A percentile compares a stretch with the other conserved stretches of the same genome.
phyloP scores from a whole-genome alignment of 1,139 yeast genomes.

The Blastobotrys serpentis region DNA sequence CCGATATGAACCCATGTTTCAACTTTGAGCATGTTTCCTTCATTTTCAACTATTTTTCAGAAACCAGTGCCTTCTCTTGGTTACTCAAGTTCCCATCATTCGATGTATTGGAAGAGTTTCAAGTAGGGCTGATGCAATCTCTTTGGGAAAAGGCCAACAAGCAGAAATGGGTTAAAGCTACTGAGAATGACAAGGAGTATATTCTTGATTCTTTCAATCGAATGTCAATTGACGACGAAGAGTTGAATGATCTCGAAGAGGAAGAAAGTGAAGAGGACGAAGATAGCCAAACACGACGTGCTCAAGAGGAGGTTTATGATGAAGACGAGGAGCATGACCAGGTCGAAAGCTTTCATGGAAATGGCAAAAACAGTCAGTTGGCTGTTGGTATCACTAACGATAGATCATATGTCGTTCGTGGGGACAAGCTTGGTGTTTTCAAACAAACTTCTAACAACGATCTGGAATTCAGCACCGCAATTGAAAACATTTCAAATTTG shows the following conservation, averaged over 20 bases:
- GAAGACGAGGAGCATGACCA: constrained; percentile 38
- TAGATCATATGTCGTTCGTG: constrained; percentile 76
- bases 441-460: constrained; percentile 53
- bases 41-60: constrained; percentile 58
- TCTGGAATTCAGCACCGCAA: constrained; percentile 64
- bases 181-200: constrained; percentile 49
- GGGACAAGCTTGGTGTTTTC: constrained; percentile 78
- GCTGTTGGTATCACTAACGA: constrained; percentile 70
- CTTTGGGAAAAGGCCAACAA: constrained; percentile 63
- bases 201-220: constrained; percentile 49
- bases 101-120: constrained; percentile 50
- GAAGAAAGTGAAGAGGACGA: constrained; percentile 36
- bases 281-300: constrained; percentile 21
- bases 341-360: constrained; percentile 35
- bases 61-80: constrained; percentile 53
- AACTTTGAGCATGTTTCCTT: constrained; percentile 58
- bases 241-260: constrained; percentile 36
- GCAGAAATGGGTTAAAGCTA: constrained; percentile 48
- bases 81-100: constrained; percentile 52
- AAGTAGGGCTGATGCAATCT: constrained; percentile 50
- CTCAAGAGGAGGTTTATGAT: constrained; percentile 33
- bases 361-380: constrained; percentile 56
- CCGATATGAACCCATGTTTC: constrained; percentile 64
- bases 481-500: constrained; percentile 55
- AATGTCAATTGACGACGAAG: constrained; percentile 42